Conservation (phyloP, 2,329 filamentous ascomycete genomes). For the Fusarium sp. region DNA sequence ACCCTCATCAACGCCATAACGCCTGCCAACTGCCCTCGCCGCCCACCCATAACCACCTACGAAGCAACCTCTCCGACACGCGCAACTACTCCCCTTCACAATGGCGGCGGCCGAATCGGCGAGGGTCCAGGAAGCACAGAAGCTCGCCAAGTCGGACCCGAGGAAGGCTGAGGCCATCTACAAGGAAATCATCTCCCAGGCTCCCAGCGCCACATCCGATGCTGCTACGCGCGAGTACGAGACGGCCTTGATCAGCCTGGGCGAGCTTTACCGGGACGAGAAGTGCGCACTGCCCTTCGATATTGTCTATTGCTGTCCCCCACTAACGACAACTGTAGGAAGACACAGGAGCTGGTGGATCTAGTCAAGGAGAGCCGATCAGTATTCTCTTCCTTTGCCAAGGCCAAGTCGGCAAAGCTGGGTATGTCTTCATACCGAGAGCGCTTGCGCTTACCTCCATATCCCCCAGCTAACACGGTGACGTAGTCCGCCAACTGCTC, state of each 20-base stretch:
- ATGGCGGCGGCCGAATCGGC: constrained; percentile 68
- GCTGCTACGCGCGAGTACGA: constrained; percentile 91
- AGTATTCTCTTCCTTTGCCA: constrained; percentile 93
- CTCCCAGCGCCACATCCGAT: constrained; percentile 82
- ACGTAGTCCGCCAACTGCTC: constrained; percentile 88
- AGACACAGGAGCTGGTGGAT: constrained; percentile 83
- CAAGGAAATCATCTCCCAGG: constrained; percentile 86
- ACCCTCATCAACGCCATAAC: constrained; percentile 1
- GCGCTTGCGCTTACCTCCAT: neutral
- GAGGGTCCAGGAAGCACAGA: constrained; percentile 87
- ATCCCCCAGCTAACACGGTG: constrained; percentile 27
- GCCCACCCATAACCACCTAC: constrained; percentile 5
- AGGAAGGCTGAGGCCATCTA: constrained; percentile 85
- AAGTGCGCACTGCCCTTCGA: constrained; percentile 62
- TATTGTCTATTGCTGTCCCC: constrained; percentile 6
- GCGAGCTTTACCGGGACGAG: constrained; percentile 90
- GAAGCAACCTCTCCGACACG: constrained; percentile 12
- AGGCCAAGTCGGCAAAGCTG: constrained; percentile 98
- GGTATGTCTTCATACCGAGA: constrained; percentile 64
- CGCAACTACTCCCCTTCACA: constrained; percentile 34
- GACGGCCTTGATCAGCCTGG: constrained; percentile 83
- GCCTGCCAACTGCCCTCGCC: neutral
- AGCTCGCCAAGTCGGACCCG: constrained; percentile 80
- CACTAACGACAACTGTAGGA: constrained; percentile 58
- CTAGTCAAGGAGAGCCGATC: constrained; percentile 89